Percentiles rank a stretch among this genome's conserved stretches.
Evolutionary conservation across 805 yeast species (phyloP).

Genomic region (Geotrichum ghanense): DNA sequence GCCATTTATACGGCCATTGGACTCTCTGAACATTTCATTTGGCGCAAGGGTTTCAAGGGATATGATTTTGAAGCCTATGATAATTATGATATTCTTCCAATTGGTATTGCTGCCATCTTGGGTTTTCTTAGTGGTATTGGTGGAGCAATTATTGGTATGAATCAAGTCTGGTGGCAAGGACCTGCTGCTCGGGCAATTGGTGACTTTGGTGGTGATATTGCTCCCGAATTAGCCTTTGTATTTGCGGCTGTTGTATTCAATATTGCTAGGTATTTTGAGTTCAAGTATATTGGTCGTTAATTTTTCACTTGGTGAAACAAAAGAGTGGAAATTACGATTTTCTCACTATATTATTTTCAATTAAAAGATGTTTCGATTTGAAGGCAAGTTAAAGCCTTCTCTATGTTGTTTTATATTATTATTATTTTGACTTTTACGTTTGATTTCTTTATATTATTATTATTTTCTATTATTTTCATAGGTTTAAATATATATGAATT

Average conservation of each 20-base stretch:
- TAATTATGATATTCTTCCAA: constrained; percentile 48
- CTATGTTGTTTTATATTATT: no score
- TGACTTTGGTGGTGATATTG: constrained; percentile 69
- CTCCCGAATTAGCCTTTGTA: constrained; percentile 63
- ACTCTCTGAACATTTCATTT: constrained; percentile 74
- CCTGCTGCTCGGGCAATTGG: constrained; percentile 54
- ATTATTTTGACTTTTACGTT: no score
- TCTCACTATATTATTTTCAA: no score
- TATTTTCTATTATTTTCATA: no score
- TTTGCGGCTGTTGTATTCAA: constrained; percentile 57
- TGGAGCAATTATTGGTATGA: constrained; percentile 83
- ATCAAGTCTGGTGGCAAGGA: constrained; percentile 76
- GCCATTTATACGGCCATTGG: constrained; percentile 71
- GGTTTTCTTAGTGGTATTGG: constrained; percentile 78
- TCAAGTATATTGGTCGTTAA: constrained; percentile 40
- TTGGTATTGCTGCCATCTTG: constrained; percentile 66
- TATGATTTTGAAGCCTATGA: constrained; percentile 56
- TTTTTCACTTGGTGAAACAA: no score
- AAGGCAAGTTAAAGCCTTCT: not conserved
- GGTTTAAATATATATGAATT: no score
- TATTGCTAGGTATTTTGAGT: constrained; percentile 50
- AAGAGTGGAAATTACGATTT: no score
- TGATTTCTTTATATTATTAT: no score
- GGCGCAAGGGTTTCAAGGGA: constrained; percentile 47
- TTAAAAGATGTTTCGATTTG: no score